Base-by-base conservation (phyloP, 352 stramenopile species). In the Phytophthora crassamura region DNA sequence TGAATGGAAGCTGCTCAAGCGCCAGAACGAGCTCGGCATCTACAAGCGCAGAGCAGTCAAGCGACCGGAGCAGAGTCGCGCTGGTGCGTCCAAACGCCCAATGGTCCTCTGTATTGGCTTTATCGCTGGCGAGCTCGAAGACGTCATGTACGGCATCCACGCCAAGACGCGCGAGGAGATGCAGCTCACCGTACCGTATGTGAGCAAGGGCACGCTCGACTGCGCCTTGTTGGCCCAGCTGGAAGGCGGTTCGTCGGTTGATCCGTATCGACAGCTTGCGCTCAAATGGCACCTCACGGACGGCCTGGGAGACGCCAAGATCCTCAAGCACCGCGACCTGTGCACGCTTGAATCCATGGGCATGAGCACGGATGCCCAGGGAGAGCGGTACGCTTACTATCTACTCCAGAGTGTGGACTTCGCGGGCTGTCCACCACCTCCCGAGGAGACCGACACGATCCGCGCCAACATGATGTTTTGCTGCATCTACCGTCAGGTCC, bases 391-490 rank as follows among this genome's bases (percentile, higher is more conserved):
- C 45, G 79, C 67, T 3, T 84, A 78, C 61, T 75, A 78, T 14
- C 34, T 88, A 16, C 60, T 88, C 18, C 77, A 86, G 41, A 88
- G 79, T 10, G 67, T 90, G 18, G 75, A 87, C 15, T 64, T 75
- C 4, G 49, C 69, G 5, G 72, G 61, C 0, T 87, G 77, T 20
- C 77, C 77, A 5, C 34, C 64, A 15, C 70, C 80, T 35, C 46
- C 62, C 0, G 69, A 82, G 50, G 71, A 14, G 35, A 67, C 64
- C 33, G 55, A 78, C 53, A 59, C 84, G 8, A 50, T 75, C 30
- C 78, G 74, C 16, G 73, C 78, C 25, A 75, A 77, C 28, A 75
- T 83, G 67, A 85, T 81, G 72, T 53, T 87, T 33, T 87, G 78
- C 54, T 84, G 75, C 49, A 88, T 90, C 50, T 84, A 82, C 42